Evolutionary conservation across 441 rosid genomes (phyloP), one percentile per base, ranked within the genome.

Genomic region (Cnidoscolus chayamansa): DNA sequence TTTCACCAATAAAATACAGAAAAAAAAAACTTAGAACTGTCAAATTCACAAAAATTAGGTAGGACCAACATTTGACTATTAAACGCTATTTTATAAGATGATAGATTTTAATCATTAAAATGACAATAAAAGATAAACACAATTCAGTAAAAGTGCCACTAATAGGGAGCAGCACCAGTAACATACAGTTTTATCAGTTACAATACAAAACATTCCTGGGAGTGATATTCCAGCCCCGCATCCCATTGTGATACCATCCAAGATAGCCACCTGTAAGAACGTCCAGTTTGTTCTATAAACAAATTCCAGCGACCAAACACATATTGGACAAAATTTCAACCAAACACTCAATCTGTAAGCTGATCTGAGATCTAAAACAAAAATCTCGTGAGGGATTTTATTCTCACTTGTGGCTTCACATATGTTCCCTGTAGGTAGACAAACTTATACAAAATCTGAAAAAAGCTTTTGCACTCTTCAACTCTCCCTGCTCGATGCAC

Each of bases 351-450:
- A 60, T 11, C 10, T 53, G 43, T 45, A 20, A 79, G 76, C 59
- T 54, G 31, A 74, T 56, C n/a, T 63, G 61, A 70, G 6, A 63
- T 73, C 54, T 65, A n/a, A 31, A 48, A 79, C 15, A 71, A 47
- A 72, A 81, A 50, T 40, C 6, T 57, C 3, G 25, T 70, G 32
- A 69, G 53, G 43, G 58, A 75, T 74, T 68, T 71, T 55, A 63
- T 37, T 67, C 97, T 89, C 82, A 95, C 99, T 86, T 88, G 90
- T 75, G 98, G 98, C 81, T 93, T 95, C 76, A 90, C 71, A 81
- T 88, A 95, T 62, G 97, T 95, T 82, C 91, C 99, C 84, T 89
- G 97, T 55, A 93, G 78, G 75, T 95, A 95, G 19, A 84, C 94
- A 67, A 88, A 91, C 81, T 90, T 87, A 80, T 93, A 90, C 57